Conservation (phyloP, 2,329 filamentous ascomycete species). For the Epichloe glyceriae region DNA sequence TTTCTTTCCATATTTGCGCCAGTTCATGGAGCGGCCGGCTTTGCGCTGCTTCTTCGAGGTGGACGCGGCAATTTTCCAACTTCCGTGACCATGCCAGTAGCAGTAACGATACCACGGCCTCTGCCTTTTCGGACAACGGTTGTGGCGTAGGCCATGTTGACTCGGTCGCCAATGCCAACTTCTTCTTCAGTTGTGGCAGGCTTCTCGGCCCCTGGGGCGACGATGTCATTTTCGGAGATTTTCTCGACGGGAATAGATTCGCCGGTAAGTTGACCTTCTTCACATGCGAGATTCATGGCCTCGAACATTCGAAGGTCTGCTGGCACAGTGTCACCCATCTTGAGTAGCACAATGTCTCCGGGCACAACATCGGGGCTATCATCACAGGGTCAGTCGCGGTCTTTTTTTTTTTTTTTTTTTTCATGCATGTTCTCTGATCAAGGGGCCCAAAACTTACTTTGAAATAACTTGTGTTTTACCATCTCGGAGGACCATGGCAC, state of each 20-base stretch:
- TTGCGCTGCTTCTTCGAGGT: slow-evolving; percentile 40
- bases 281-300: slow-evolving; percentile 66
- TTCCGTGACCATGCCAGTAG: slow-evolving; percentile 60
- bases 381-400: neutral
- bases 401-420: neutral
- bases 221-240: slow-evolving; percentile 37
- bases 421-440: neutral
- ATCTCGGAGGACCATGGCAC: slow-evolving; percentile 47
- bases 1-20: slow-evolving; percentile 38
- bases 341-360: slow-evolving; percentile 56
- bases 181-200: slow-evolving; percentile 30
- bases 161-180: slow-evolving; percentile 55
- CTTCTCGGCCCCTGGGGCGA: slow-evolving; percentile 32
- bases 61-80: slow-evolving; percentile 54
- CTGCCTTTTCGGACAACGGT: slow-evolving; percentile 62
- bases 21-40: slow-evolving; percentile 40
- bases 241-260: slow-evolving; percentile 64
- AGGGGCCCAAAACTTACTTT: slow-evolving; percentile 30
- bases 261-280: slow-evolving; percentile 66
- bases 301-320: slow-evolving; percentile 60
- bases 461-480: slow-evolving; percentile 44
- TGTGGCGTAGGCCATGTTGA: slow-evolving; percentile 65
- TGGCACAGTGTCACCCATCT: slow-evolving; percentile 62
- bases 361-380: slow-evolving; percentile 49
- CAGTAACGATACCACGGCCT: slow-evolving; percentile 58